Conservation (phyloP, 805 yeast species). For the Blastobotrys americana region DNA sequence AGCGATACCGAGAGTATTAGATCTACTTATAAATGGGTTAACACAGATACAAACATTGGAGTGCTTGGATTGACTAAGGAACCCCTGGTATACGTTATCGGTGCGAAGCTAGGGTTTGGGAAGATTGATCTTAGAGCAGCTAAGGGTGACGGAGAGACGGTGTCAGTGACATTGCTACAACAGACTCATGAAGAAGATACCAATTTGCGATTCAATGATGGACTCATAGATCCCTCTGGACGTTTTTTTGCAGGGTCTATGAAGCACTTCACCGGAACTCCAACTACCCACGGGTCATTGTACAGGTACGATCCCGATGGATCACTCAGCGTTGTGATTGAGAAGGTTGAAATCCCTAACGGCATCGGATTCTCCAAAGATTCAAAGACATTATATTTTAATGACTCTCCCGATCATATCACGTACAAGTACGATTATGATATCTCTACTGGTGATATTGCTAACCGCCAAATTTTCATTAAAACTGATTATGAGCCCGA, state of each 20-base stretch:
- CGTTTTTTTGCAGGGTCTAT: constrained; percentile 76
- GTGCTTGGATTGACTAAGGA: constrained; percentile 58
- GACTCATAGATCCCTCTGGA: constrained; percentile 70
- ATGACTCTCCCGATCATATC: constrained; percentile 43
- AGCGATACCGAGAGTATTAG: constrained; percentile 26
- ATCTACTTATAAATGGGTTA: constrained; percentile 31
- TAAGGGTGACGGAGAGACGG: constrained; percentile 25
- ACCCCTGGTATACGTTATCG: constrained; percentile 50
- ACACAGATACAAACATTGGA: constrained; percentile 48
- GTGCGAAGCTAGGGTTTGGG: constrained; percentile 60
- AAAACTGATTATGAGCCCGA: constrained; percentile 55
- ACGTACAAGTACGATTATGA: constrained; percentile 45
- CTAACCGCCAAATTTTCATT: constrained; percentile 37
- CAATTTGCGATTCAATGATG: constrained; percentile 64
- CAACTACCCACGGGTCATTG: constrained; percentile 44
- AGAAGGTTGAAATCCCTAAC: constrained; percentile 53
- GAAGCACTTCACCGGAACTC: constrained; percentile 27
- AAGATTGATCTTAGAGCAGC: constrained; percentile 37
- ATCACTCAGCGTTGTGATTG: constrained; percentile 29
- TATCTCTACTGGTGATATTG: constrained; percentile 29
- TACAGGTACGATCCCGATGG: constrained; percentile 36
- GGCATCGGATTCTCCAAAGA: constrained; percentile 54
- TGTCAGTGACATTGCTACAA: constrained; percentile 29
- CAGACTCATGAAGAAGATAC: constrained; percentile 16
- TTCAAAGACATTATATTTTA: constrained; percentile 41